These are phyloP conservation scores for Cicer bijugum DNA, from an alignment of 306 rosid species.

Conservation along the genomic window DNA sequence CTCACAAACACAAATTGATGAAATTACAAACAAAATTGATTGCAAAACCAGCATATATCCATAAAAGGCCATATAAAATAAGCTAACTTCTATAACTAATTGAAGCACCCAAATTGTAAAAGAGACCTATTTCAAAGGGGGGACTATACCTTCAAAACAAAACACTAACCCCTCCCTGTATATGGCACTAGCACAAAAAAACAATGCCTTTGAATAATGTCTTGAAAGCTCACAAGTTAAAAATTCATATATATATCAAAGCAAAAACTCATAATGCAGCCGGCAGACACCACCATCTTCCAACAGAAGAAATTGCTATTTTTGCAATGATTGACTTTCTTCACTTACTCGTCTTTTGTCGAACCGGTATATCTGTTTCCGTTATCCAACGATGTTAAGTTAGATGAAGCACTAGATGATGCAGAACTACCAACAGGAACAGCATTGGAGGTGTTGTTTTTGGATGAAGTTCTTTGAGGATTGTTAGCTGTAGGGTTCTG, in stretches of 20 bases:
- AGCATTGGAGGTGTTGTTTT: slow-evolving; percentile 47
- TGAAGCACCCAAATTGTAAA: slow-evolving; percentile 44
- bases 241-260: slow-evolving; percentile 21
- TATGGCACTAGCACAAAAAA: slow-evolving; percentile 61
- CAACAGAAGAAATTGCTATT: slow-evolving; percentile 37
- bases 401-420: slow-evolving; percentile 74
- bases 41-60: slow-evolving; percentile 51
- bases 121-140: slow-evolving; percentile 51
- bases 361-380: slow-evolving; percentile 49
- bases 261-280: slow-evolving; percentile 41
- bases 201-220: slow-evolving; percentile 59
- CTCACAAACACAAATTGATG: slow-evolving; percentile 31
- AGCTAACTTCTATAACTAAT: slow-evolving; percentile 43
- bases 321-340: slow-evolving; percentile 2
- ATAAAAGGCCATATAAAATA: slow-evolving; percentile 41
- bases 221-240: slow-evolving; percentile 48
- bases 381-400: slow-evolving; percentile 53
- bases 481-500: slow-evolving; percentile 55
- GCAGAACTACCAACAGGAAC: slow-evolving; percentile 45
- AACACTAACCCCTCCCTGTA: slow-evolving; percentile 49
- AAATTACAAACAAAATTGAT: slow-evolving; percentile 56
- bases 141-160: slow-evolving; percentile 49
- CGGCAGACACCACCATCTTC: slow-evolving; percentile 48
- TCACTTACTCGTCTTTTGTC: slow-evolving; percentile 60
- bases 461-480: slow-evolving; percentile 58